Percentiles rank a stretch among this genome's conserved stretches.
Conservation (phyloP, 2,329 filamentous ascomycete species). For the Macroventuria anomochaeta region DNA sequence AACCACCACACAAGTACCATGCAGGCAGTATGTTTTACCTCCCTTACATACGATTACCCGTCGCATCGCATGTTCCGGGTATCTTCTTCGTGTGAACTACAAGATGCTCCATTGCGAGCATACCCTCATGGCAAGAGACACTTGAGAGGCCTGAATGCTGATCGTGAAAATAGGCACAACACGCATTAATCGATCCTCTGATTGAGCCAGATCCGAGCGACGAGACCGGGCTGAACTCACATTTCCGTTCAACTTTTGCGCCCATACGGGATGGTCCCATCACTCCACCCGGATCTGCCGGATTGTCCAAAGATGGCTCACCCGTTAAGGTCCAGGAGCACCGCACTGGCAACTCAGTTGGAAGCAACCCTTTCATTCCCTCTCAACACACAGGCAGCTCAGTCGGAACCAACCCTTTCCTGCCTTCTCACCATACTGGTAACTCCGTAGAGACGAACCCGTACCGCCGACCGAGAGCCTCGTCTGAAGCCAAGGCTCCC, state of each 20-base stretch:
- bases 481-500: slow-evolving; percentile 38
- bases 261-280: slow-evolving; percentile 37
- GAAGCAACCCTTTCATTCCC: slow-evolving; percentile 36
- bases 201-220: slow-evolving; percentile 71
- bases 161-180: slow-evolving; percentile 60
- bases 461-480: slow-evolving; percentile 48
- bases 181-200: slow-evolving; percentile 73
- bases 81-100: background rate
- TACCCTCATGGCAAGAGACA: too few relatives aligned
- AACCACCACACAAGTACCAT: slow-evolving; percentile 5
- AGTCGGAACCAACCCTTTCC: slow-evolving; percentile 33
- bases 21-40: slow-evolving; percentile 10
- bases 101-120: background rate
- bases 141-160: background rate
- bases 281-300: slow-evolving; percentile 41
- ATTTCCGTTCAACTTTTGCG: slow-evolving; percentile 59
- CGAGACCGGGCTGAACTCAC: slow-evolving; percentile 69
- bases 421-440: slow-evolving; percentile 45
- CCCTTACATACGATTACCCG: background rate
- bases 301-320: slow-evolving; percentile 27
- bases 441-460: slow-evolving; percentile 53
- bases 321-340: slow-evolving; percentile 8
- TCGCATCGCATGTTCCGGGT: background rate
- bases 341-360: slow-evolving; percentile 30
- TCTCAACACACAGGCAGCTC: slow-evolving; percentile 30